phyloP scores from a whole-genome alignment of 2,329 filamentous ascomycete genomes.

The Aspergillus nomiae region DNA sequence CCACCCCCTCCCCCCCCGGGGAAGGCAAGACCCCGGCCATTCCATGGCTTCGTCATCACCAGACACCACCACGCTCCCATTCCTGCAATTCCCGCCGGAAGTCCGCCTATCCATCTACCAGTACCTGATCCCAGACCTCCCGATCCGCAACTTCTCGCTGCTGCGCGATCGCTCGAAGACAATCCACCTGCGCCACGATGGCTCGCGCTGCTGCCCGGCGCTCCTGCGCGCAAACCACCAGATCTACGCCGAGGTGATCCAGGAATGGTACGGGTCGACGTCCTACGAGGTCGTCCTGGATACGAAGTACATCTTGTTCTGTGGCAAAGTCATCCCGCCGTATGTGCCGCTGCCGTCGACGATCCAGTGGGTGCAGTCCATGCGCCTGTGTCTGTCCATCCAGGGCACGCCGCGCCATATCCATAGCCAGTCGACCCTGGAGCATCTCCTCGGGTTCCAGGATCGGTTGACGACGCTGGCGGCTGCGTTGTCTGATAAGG shows the following conservation, averaged over 20 bases:
- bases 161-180: conserved; percentile 7
- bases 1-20: neutral
- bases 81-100: conserved; percentile 9
- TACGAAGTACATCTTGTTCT: conserved; percentile 15
- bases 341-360: conserved; percentile 12
- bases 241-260: conserved; percentile 12
- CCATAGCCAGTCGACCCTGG: conserved; percentile 3
- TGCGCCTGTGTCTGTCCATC: conserved; percentile 9
- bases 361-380: conserved; percentile 6
- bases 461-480: conserved; percentile 6
- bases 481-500: neutral
- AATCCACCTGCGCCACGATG: conserved; percentile 4
- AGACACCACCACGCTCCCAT: neutral
- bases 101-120: conserved; percentile 9
- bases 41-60: conserved; percentile 3
- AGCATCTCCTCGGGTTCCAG: conserved; percentile 11
- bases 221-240: conserved; percentile 12
- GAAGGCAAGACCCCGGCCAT: neutral
- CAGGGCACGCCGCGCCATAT: conserved; percentile 13
- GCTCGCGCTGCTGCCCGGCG: conserved; percentile 8
- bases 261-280: conserved; percentile 14
- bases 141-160: conserved; percentile 9
- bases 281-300: conserved; percentile 14
- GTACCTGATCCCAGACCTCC: conserved; percentile 8
- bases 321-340: conserved; percentile 11